Base-by-base conservation (phyloP, 306 rosid species). In the Dalbergia oliveri region DNA sequence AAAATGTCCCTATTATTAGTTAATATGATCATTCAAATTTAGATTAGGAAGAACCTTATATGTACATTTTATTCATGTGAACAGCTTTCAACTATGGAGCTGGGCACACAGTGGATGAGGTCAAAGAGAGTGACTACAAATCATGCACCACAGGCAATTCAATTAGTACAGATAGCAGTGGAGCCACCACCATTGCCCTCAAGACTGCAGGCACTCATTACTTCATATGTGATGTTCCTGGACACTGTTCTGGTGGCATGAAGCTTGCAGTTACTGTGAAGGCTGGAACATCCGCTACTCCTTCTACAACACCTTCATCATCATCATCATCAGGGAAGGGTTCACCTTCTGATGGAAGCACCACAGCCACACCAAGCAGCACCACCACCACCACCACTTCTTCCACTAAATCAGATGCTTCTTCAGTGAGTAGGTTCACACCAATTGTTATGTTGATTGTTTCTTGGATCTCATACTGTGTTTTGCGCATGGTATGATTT, bases 71-170 rank as follows among this genome's bases (percentile, higher is more conserved):
- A 18, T 54, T 33, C 69, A 16, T 50, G 53, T 75, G 68, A 57
- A 66, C 64, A 95, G 97, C 72, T 84, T 95, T 95, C 90, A 93
- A 86, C 69, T 93, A 90, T 83, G 94, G 85, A 66, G 67, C 80
- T n/a, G 94, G 97, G 41, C 99, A 95, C 89, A 84, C 94, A 0
- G 98, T 90, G 81, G 97, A 91, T 45, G 99, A 95, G 77, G 98
- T 95, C 44, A 84, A 81, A 26, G 84, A 76, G 15, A 83, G 93
- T 16, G 98, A 93, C 82, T 95, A 93, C 85, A 91, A 81, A 62
- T 51, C 89, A 0, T 95, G 99, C 86, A 89, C 84, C 0, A 12
- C 81, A 3, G 93, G 91, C 1, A 93, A 93, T 31, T 86, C 98
- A 11, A 57, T 95, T 4, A 85, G 74, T 3, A 82, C 94, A 9